These are phyloP conservation scores for Luzula sylvatica DNA, from an alignment of 176 grass and related monocot genomes.

Conservation along the genomic window DNA sequence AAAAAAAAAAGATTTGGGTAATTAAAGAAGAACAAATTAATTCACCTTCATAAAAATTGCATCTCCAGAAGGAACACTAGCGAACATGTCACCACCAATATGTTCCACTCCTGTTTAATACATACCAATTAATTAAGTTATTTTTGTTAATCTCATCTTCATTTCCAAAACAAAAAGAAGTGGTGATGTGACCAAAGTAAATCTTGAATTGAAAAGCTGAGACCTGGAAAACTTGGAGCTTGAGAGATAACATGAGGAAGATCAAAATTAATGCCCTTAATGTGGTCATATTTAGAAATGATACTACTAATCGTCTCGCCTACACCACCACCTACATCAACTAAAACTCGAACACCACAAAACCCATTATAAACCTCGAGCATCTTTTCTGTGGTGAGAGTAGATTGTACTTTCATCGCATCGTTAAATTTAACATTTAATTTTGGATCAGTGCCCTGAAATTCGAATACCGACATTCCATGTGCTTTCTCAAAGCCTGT, in stretches of 20 bases:
- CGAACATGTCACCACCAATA: slow-evolving; percentile 81
- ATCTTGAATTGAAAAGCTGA: too few species aligned
- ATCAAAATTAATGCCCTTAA: slow-evolving; percentile 26
- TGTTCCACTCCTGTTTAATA: slow-evolving; percentile 64
- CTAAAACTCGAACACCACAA: not conserved
- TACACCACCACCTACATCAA: slow-evolving; percentile 32
- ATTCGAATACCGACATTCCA: slow-evolving; percentile 33
- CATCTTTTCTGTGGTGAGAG: slow-evolving; percentile 19
- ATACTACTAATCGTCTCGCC: slow-evolving; percentile 15
- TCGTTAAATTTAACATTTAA: slow-evolving; percentile 35
- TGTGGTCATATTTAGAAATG: slow-evolving; percentile 4
- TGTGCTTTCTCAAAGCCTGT: slow-evolving; percentile 35
- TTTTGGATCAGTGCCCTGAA: slow-evolving; percentile 14
- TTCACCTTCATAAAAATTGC: slow-evolving; percentile 99
- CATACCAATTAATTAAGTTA: too few species aligned
- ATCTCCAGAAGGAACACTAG: slow-evolving; percentile 53
- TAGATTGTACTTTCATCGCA: slow-evolving; percentile 28
- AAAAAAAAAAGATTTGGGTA: too few species aligned
- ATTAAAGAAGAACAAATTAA: slow-evolving; percentile 5
- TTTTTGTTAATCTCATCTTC: too few species aligned
- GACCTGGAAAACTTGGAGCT: not conserved
- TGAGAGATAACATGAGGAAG: slow-evolving; percentile 26
- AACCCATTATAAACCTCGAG: slow-evolving; percentile 21
- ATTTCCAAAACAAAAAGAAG: too few species aligned
- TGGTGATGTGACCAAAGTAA: too few species aligned